Conservation (phyloP, 768 basidiomycete genomes). For the Tylopilus balloui region DNA sequence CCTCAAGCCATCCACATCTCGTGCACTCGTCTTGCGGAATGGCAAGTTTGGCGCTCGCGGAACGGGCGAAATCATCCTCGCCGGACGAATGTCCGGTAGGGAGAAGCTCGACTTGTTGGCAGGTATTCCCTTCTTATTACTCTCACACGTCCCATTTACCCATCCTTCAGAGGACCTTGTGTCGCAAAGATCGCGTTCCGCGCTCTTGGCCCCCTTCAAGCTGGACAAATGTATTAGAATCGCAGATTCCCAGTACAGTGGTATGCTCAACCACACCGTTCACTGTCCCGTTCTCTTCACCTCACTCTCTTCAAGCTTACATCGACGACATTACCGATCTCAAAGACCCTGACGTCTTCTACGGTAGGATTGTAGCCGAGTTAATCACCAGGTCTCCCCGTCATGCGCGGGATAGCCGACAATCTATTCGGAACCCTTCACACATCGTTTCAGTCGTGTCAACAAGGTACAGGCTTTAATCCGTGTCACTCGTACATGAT, state of each 20-base stretch:
- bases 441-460: conserved; percentile 55
- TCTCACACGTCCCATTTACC: not conserved
- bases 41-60: conserved; percentile 71
- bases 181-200: conserved; percentile 45
- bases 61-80: conserved; percentile 59
- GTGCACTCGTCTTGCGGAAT: conserved; percentile 69
- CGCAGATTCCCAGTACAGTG: conserved; percentile 68
- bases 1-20: conserved; percentile 59
- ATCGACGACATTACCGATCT: conserved; percentile 67
- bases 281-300: conserved; percentile 1
- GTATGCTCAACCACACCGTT: conserved; percentile 36
- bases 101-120: conserved; percentile 79
- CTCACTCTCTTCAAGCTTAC: conserved; percentile 42
- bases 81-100: conserved; percentile 61
- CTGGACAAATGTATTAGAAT: conserved; percentile 61
- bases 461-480: conserved; percentile 43
- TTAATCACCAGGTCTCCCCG: conserved; percentile 46
- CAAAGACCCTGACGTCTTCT: conserved; percentile 62
- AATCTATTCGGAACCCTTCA: conserved; percentile 38
- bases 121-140: conserved; percentile 37
- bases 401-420: conserved; percentile 24
- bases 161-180: conserved; percentile 58
- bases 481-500: not conserved
- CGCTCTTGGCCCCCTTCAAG: conserved; percentile 60
- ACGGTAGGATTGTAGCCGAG: conserved; percentile 51